Evolutionary conservation across 139 green algal species (phyloP), one percentile per base, ranked within the genome.

Genomic region (Chlamydomonas schloesseri): DNA sequence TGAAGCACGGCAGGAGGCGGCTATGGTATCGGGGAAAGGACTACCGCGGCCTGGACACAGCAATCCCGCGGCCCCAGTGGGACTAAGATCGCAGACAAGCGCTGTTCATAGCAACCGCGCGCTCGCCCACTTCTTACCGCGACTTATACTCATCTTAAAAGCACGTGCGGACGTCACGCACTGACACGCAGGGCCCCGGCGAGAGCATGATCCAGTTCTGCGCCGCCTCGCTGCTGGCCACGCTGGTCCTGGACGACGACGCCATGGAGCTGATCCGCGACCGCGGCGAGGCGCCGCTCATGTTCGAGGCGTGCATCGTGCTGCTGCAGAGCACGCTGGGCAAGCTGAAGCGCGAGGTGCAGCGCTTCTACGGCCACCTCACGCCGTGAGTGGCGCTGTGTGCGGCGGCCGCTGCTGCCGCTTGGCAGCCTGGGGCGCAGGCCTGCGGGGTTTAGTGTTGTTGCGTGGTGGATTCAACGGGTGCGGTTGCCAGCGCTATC

Each of bases 181-280:
- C n/a, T n/a, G n/a, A n/a, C n/a, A n/a, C 83, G 5, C 46, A 88
- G 73, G 82, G 86, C 20, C 89, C 87, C n/a, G 90, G 90, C 28
- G 73, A 86, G 55, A 47, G 64, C 11, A 88, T 91, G 73, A 87
- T 97, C 58, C 89, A 93, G 72, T 96, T 95, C 88, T 96, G 90
- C 88, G 93, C 95, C 90, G 93, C 92, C 6, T 92, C 89, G 20
- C 74, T 94, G 65, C 91, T 97, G 77, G 92, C 94, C n/a, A 95
- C 92, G 10, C 81, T 97, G 84, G 94, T 97, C 84, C 88, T 97
- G 71, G 94, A 97, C 82, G 93, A 96, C 36, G 89, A 89, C 14
- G 86, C 88, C 62, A 97, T 97, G 94, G 89, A 90, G 34, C 34
- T 82, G 9, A 84, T 95, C 8, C 70, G 91, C 62, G 71, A 91